These are phyloP conservation scores for Penicillium decumbens DNA, from an alignment of 2,329 filamentous ascomycete genomes.

Conservation along the genomic window DNA sequence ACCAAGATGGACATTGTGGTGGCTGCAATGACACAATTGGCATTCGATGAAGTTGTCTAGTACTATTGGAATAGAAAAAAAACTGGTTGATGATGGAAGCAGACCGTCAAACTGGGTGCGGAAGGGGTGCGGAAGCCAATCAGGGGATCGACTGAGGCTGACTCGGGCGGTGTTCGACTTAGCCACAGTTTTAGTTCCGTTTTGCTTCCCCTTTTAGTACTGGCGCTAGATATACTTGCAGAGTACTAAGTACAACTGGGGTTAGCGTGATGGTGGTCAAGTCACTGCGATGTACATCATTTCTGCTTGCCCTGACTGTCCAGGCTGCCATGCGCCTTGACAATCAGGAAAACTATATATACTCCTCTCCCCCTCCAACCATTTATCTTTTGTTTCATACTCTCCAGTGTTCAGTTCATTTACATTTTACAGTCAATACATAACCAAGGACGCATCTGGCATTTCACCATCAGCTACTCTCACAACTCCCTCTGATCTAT, in stretches of 20 bases:
- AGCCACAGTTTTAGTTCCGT: constrained; percentile 9
- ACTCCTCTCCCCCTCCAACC: not conserved
- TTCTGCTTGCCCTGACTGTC: constrained; percentile 2
- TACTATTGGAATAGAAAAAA: not conserved
- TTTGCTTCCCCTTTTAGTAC: not conserved
- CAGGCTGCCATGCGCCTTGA: constrained; percentile 14
- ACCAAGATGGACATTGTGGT: too few species aligned
- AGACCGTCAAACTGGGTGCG: constrained; percentile 1
- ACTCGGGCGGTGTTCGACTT: constrained; percentile 17
- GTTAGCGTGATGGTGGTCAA: not conserved
- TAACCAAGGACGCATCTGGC: not conserved
- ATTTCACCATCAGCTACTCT: not conserved
- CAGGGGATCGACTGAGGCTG: not conserved
- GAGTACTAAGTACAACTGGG: not conserved
- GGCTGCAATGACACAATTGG: not conserved
- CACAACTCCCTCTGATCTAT: not conserved
- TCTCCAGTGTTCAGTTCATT: not conserved
- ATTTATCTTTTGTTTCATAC: not conserved
- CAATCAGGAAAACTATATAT: constrained; percentile 10
- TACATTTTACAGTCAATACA: not conserved
- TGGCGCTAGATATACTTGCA: not conserved
- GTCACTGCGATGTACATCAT: constrained; percentile 4
- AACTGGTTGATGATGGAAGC: not conserved
- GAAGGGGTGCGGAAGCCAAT: constrained; percentile 11
- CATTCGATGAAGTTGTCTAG: not conserved